These are phyloP conservation scores for Geotrichum cucujoidarum DNA, from an alignment of 1,139 yeast genomes.

Conservation along the genomic window DNA sequence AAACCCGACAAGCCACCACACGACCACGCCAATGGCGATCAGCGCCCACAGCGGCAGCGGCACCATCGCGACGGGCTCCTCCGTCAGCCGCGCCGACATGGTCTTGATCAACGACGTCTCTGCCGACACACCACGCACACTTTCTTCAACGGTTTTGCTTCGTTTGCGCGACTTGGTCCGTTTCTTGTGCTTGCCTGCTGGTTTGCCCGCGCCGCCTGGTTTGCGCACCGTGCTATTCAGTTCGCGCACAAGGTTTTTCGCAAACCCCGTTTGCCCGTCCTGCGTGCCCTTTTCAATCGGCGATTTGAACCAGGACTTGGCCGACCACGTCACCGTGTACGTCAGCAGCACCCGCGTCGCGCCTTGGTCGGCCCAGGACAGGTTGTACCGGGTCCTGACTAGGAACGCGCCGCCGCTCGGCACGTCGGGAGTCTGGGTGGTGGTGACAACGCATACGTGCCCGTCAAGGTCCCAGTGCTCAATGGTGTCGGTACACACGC, in stretches of 20 bases:
- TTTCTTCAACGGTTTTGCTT: neutral
- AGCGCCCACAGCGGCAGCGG: constrained; percentile 24
- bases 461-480: constrained; percentile 58
- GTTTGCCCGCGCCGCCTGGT: constrained; percentile 28
- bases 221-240: constrained; percentile 46
- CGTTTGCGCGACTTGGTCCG: neutral
- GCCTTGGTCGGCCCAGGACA: constrained; percentile 77
- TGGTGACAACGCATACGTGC: constrained; percentile 56
- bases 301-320: constrained; percentile 86
- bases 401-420: constrained; percentile 86
- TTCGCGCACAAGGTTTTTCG: constrained; percentile 54
- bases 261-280: constrained; percentile 79
- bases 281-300: constrained; percentile 88
- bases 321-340: constrained; percentile 75
- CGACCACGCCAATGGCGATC: constrained; percentile 21
- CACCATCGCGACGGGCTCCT: constrained; percentile 20
- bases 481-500: constrained; percentile 70
- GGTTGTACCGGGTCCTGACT: constrained; percentile 56
- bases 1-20: constrained; percentile 27
- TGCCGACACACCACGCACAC: neutral
- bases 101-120: constrained; percentile 1
- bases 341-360: constrained; percentile 63
- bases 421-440: constrained; percentile 85
- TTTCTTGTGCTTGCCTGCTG: neutral
- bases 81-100: constrained; percentile 6